Percentiles rank a stretch among this genome's conserved stretches.
Conservation (phyloP, 2,329 filamentous ascomycete genomes). For the Zasmidium cellare region DNA sequence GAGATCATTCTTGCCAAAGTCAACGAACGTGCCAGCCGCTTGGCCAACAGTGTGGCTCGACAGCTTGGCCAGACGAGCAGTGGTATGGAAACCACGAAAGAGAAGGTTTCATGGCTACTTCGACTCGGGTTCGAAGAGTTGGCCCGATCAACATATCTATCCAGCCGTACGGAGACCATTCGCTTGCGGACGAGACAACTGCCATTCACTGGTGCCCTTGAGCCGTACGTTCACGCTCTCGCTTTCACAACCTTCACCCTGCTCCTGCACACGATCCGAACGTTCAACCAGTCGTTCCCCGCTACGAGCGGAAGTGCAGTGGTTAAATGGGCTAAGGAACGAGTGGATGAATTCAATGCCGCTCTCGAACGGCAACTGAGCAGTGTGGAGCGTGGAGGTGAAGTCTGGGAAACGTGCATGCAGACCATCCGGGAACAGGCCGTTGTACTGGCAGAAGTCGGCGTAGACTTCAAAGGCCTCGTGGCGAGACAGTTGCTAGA, state of each 20-base stretch:
- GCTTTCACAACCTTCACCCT: conserved; percentile 95
- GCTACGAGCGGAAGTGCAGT: conserved; percentile 85
- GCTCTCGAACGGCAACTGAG: conserved; percentile 82
- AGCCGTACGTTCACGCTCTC: conserved; percentile 90
- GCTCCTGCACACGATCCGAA: conserved; percentile 81
- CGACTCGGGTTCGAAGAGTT: conserved; percentile 87
- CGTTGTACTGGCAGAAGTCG: conserved; percentile 76
- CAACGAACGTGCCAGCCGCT: conserved; percentile 76
- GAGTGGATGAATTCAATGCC: conserved; percentile 86
- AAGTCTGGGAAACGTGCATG: conserved; percentile 81
- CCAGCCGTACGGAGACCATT: conserved; percentile 74
- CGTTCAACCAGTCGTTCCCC: conserved; percentile 61
- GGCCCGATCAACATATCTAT: conserved; percentile 82
- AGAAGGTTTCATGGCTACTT: conserved; percentile 80
- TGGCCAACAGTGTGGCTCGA: conserved; percentile 76
- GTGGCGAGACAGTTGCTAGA: conserved; percentile 59
- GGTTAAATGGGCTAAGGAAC: conserved; percentile 97
- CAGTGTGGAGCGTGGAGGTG: conserved; percentile 74
- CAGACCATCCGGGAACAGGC: conserved; percentile 79
- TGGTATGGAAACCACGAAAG: conserved; percentile 73
- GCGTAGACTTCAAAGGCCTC: conserved; percentile 83
- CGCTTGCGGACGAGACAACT: conserved; percentile 84
- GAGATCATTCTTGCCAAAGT: conserved; percentile 92
- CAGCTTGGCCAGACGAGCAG: conserved; percentile 76
- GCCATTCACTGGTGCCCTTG: conserved; percentile 90